A percentile compares a stretch with the other conserved stretches of the same genome.
Conservation (phyloP, 805 yeast genomes). For the Kluyveromyces lactis region DNA sequence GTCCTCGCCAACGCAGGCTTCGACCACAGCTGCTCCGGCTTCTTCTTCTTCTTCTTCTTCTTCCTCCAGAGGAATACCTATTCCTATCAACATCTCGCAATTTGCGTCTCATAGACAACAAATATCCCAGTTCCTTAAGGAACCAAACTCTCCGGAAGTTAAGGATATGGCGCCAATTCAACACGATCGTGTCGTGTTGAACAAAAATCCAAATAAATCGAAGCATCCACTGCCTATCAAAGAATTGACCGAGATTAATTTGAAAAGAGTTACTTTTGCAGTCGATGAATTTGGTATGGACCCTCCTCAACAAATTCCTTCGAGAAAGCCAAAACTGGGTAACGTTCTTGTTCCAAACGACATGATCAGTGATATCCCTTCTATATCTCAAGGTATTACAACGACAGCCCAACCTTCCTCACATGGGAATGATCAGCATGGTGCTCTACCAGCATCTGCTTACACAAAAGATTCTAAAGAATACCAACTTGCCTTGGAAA, state of each 20-base stretch:
- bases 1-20: not conserved
- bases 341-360: conserved; percentile 69
- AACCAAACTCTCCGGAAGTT: conserved; percentile 14
- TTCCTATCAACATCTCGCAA: not conserved
- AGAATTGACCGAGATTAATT: conserved; percentile 21
- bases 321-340: conserved; percentile 73
- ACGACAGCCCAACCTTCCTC: conserved; percentile 27
- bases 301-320: conserved; percentile 93
- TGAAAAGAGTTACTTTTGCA: conserved; percentile 70
- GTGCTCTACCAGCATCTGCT: conserved; percentile 24
- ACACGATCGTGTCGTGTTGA: conserved; percentile 33
- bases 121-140: conserved; percentile 11
- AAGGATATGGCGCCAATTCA: conserved; percentile 15
- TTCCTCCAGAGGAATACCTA: too few species aligned
- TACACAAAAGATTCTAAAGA: conserved; percentile 33
- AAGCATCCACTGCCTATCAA: conserved; percentile 26
- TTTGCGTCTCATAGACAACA: conserved; percentile 8
- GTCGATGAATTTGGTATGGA: conserved; percentile 63
- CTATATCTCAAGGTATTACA: conserved; percentile 63
- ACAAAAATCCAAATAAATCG: conserved; percentile 36
- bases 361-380: conserved; percentile 46
- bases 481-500: conserved; percentile 48
- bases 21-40: conserved; percentile 3
- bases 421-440: conserved; percentile 3
- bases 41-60: too few species aligned